A percentile compares a stretch with the other conserved stretches of the same genome.
Evolutionary conservation across 768 basidiomycete species (phyloP).

Genomic region (Naganishia friedmannii): DNA sequence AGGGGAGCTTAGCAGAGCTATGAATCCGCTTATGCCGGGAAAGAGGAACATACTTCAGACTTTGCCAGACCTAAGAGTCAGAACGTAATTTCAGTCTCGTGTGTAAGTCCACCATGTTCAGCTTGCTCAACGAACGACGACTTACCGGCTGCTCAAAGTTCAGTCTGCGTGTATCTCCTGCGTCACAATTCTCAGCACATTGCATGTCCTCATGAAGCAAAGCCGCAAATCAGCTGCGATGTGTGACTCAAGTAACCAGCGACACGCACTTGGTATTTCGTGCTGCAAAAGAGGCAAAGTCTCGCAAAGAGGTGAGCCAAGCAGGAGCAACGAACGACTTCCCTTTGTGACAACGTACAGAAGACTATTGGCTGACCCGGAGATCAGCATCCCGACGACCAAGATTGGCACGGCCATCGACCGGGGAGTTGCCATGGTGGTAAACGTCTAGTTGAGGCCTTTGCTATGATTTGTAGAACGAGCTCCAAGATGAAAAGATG

Average conservation of each 20-base stretch:
- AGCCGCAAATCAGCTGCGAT: background rate
- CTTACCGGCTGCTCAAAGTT: slow-evolving; percentile 93
- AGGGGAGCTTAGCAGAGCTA: slow-evolving; percentile 14
- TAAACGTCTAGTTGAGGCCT: too few species aligned
- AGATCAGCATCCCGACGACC: slow-evolving; percentile 84
- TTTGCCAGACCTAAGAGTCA: slow-evolving; percentile 49
- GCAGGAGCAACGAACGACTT: slow-evolving; percentile 61
- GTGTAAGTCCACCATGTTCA: background rate
- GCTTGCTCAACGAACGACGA: slow-evolving; percentile 39
- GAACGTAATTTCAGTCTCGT: background rate
- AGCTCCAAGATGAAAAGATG: too few species aligned
- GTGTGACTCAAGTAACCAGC: background rate
- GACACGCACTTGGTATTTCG: slow-evolving; percentile 41
- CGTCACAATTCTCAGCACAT: slow-evolving; percentile 88
- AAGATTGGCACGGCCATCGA: slow-evolving; percentile 56
- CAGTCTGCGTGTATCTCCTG: slow-evolving; percentile 63
- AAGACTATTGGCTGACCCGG: slow-evolving; percentile 54
- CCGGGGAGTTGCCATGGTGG: slow-evolving; percentile 8
- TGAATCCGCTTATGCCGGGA: background rate
- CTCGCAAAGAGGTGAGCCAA: slow-evolving; percentile 64
- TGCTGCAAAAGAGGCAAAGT: slow-evolving; percentile 20
- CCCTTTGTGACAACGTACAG: slow-evolving; percentile 27
- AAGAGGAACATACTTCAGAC: slow-evolving; percentile 42
- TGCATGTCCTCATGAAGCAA: slow-evolving; percentile 72
- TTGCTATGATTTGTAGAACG: background rate